Evolutionary conservation across 495 filamentous ascomycete species (phyloP).

Genomic region (Penicillium manginii): DNA sequence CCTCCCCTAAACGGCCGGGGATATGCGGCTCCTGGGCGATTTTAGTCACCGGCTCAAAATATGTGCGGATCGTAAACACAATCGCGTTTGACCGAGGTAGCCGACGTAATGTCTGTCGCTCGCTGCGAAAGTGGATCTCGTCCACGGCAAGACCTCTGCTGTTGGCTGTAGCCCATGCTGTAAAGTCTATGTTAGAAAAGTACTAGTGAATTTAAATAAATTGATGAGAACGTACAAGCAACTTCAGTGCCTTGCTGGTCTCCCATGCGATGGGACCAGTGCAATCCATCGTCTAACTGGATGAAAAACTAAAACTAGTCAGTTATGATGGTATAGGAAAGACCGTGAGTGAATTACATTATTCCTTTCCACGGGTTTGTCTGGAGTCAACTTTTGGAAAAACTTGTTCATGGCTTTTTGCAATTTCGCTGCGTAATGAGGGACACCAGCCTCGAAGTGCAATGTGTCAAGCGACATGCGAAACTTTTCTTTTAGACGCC

Average conservation of each 20-base stretch:
- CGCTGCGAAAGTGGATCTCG: slow-evolving; percentile 62
- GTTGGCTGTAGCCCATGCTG: slow-evolving; percentile 21
- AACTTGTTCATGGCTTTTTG: slow-evolving; percentile 75
- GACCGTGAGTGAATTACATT: slow-evolving; percentile 32
- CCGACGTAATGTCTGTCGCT: slow-evolving; percentile 69
- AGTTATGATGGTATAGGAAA: not conserved
- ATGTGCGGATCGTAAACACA: slow-evolving; percentile 70
- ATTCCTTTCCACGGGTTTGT: slow-evolving; percentile 57
- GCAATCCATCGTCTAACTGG: slow-evolving; percentile 65
- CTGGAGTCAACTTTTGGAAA: slow-evolving; percentile 59
- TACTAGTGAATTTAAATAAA: not conserved
- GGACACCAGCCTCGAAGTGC: slow-evolving; percentile 72
- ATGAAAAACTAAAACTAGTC: slow-evolving; percentile 56
- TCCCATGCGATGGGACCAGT: slow-evolving; percentile 71
- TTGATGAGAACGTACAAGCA: slow-evolving; percentile 54
- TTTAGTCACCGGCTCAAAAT: slow-evolving; percentile 63
- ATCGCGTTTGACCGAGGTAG: slow-evolving; percentile 68
- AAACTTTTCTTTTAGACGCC: slow-evolving; percentile 74
- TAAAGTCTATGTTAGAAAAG: not conserved
- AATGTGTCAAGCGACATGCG: slow-evolving; percentile 75
- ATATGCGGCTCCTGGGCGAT: slow-evolving; percentile 64
- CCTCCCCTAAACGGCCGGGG: slow-evolving; percentile 65
- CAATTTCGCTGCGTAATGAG: slow-evolving; percentile 69
- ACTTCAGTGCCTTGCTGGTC: slow-evolving; percentile 60
- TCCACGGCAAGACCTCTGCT: slow-evolving; percentile 13